Base-by-base conservation (phyloP, 2,329 filamentous ascomycete species). In the Fusarium concolor region DNA sequence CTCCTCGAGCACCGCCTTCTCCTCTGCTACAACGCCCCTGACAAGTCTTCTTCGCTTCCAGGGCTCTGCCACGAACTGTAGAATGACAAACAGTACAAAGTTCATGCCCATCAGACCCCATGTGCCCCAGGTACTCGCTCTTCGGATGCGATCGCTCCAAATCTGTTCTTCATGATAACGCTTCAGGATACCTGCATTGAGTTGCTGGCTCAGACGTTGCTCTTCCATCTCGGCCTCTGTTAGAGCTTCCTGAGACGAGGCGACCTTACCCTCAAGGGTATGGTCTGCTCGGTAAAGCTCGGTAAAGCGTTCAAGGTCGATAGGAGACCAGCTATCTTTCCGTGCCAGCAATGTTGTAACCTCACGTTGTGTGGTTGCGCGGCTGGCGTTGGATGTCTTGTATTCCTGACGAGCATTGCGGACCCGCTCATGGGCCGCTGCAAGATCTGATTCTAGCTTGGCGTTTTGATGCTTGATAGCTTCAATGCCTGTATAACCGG, bases 151-250 rank as follows among this genome's bases (percentile, higher is more conserved):
- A 78, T 99, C 96, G 76, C 93, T 97, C 96, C 96, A 99, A 57
- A 99, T 96, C 82, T 99, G 96, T 82, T 99, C 96, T 81, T 99
- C 96, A 79, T 99, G 96, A 79, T 99, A 99, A 63, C 96, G 89
- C 65, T 92, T 92, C 51, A 97, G 83, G 72, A 98, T 97, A 50
- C 90, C 89, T 65, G 91, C 89, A 76, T 92, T 95, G 54, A 99
- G 83, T 73, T 90, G 87, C 52, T 89, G 87, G 56, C 90, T 87
- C 1, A 94, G 87, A 65, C 92, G 90, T 79, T 97, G 92, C 63
- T 96, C 89, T 31, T 92, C 88, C 43, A 87, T 86, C 81, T 99
- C 96, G 3, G 93, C 90, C 61, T 89, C 86, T 17, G 89, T 89
- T 26, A 98, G 85, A 15, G 86, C 85, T 60, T 92, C 89, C 70